Evolutionary conservation across 2,329 filamentous ascomycete species (phyloP), one percentile per base, ranked within the genome.

Genomic region (Aureobasidium sp.): DNA sequence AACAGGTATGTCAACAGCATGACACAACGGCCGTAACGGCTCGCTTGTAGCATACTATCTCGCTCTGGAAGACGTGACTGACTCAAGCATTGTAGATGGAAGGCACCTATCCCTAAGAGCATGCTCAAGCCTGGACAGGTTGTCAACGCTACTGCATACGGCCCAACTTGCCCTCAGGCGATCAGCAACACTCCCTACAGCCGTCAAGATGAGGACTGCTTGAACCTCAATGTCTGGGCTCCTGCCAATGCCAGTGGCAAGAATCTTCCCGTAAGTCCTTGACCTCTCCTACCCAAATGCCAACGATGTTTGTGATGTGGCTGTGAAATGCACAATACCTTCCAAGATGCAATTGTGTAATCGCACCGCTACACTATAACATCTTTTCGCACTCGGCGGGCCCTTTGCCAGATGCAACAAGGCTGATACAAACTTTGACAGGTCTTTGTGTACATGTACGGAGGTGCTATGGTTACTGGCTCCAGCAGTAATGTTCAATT

Each of bases 1-100:
- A 77, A 77, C 65, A 66, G 75, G 69, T 70, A 66, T 9, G 64
- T 61, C 31, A 22, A 14, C 3, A 53, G 34, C 15, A 42, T 56
- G 25, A n/a, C 17, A n/a, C 14, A 48, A 58, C 42, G 42, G 42
- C 22, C 55, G 34, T 7, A 58, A 58, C 55, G 55, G 27, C 42
- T 58, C 20, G 42, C 42, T 58, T 58, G 41, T 7, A n/a, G 14
- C 27, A 9, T n/a, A 4, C 17, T 27, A 11, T 29, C 27, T 48
- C 15, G 12, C 12, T n/a, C 2, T 44, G 3, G 6, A 57, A 3
- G 3, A 29, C 15, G 22, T 17, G 5, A 36, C 53, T 57, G 34
- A 59, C 44, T 9, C 29, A 27, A 45, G 14, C 15, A 1, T 20
- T 15, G 14, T 34, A 70, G 70, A 64, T 74, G 70, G 69, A 67